Evolutionary conservation across 306 rosid genomes (phyloP).

Genomic region (Neltuma alba): DNA sequence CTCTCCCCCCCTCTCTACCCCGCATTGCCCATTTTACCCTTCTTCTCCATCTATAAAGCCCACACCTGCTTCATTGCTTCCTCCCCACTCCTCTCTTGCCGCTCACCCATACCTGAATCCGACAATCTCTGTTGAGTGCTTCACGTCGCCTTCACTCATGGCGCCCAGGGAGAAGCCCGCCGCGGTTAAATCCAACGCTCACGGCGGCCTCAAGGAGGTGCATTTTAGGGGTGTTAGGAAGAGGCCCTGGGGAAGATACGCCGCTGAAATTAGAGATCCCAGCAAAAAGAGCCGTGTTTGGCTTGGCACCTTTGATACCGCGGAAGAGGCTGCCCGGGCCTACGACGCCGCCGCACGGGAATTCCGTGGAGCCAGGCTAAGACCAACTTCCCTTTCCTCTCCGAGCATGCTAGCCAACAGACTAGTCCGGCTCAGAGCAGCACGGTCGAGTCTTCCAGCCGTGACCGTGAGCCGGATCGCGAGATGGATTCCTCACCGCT

Average conservation of each 20-base stretch:
- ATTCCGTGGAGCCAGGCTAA: conserved; percentile 93
- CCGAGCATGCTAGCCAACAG: conserved; percentile 43
- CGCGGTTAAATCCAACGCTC: conserved; percentile 34
- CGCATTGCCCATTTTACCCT: background rate
- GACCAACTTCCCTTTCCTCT: conserved; percentile 66
- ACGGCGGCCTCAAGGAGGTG: conserved; percentile 57
- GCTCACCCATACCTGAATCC: background rate
- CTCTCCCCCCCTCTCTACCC: background rate
- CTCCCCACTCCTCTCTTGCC: background rate
- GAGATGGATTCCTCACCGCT: conserved; percentile 71
- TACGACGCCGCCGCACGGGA: conserved; percentile 88
- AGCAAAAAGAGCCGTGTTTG: conserved; percentile 97
- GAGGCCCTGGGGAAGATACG: conserved; percentile 99
- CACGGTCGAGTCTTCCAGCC: conserved; percentile 91
- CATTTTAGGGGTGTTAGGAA: conserved; percentile 95
- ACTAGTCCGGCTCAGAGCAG: conserved; percentile 91
- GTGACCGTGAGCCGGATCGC: conserved; percentile 51
- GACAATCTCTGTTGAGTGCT: background rate
- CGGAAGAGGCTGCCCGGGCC: conserved; percentile 94
- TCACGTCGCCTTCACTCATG: conserved; percentile 37
- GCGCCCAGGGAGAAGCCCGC: conserved; percentile 74
- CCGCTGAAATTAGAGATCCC: conserved; percentile 97
- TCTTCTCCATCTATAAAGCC: conserved; percentile 43
- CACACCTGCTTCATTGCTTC: background rate
- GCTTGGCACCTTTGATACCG: conserved; percentile 97